Percentiles rank a stretch among this genome's conserved stretches.
phyloP scores from a whole-genome alignment of 208 protist species.

The Trypanosoma lewisi region DNA sequence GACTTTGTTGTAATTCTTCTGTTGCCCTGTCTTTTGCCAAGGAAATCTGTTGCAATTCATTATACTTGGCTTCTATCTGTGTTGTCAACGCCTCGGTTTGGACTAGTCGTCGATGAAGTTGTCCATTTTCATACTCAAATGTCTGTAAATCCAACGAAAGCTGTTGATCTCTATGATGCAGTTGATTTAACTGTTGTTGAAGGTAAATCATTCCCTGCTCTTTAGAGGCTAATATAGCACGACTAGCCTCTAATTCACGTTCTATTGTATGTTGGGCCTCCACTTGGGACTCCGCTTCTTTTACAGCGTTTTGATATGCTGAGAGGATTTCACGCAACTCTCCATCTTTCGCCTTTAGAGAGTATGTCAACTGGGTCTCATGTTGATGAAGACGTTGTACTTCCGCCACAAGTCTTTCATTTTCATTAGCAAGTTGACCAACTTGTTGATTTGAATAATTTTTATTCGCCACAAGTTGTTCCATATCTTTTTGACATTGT shows the following conservation, averaged over 20 bases:
- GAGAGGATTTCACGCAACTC: slow-evolving; percentile 71
- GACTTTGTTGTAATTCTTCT: slow-evolving; percentile 77
- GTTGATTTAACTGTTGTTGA: slow-evolving; percentile 64
- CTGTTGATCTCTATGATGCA: slow-evolving; percentile 80
- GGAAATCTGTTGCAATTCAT: slow-evolving; percentile 52
- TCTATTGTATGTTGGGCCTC: slow-evolving; percentile 63
- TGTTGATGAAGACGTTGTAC: slow-evolving; percentile 44
- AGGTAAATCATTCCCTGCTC: slow-evolving; percentile 71
- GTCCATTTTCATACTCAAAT: slow-evolving; percentile 78
- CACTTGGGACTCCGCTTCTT: slow-evolving; percentile 52
- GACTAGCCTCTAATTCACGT: slow-evolving; percentile 63
- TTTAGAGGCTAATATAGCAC: slow-evolving; percentile 64
- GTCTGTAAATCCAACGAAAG: slow-evolving; percentile 74
- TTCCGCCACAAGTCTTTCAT: slow-evolving; percentile 62
- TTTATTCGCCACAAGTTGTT: slow-evolving; percentile 67
- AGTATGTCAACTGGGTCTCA: slow-evolving; percentile 56
- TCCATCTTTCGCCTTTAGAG: slow-evolving; percentile 68
- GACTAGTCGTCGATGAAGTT: slow-evolving; percentile 65
- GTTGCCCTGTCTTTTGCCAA: slow-evolving; percentile 50
- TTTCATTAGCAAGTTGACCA: slow-evolving; percentile 57
- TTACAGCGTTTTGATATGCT: slow-evolving; percentile 69
- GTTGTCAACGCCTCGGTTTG: slow-evolving; percentile 38
- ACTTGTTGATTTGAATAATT: slow-evolving; percentile 75
- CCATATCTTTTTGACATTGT: slow-evolving; percentile 76
- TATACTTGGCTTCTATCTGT: slow-evolving; percentile 41